A percentile compares a stretch with the other conserved stretches of the same genome.
phyloP scores from a whole-genome alignment of 148 eudicot genomes.

The Heliosperma pusillum region DNA sequence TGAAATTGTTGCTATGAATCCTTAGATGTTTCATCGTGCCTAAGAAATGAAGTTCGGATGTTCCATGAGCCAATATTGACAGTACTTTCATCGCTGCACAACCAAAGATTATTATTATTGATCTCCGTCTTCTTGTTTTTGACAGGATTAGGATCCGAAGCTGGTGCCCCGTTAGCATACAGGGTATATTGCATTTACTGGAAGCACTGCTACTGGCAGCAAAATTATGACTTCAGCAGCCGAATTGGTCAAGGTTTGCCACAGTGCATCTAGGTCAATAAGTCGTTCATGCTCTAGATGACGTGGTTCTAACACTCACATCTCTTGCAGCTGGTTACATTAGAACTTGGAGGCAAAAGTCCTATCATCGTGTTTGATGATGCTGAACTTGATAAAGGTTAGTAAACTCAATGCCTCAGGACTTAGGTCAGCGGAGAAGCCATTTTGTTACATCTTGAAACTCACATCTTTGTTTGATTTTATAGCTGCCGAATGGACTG shows the following conservation, averaged over 20 bases:
- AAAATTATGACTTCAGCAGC: conserved; percentile 94
- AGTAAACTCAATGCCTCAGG: conserved; percentile 19
- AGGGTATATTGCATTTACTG: conserved; percentile 88
- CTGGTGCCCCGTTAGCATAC: conserved; percentile 60
- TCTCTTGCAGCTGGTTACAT: conserved; percentile 75
- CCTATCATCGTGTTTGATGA: conserved; percentile 95
- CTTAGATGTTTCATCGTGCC: not conserved
- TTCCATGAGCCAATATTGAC: not conserved
- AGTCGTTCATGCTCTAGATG: not conserved
- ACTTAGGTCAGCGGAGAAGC: not conserved
- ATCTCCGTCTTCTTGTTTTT: conserved; percentile 15
- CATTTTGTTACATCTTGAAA: not conserved
- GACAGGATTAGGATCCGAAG: conserved; percentile 84
- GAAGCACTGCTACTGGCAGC: conserved; percentile 90
- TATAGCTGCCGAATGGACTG: conserved; percentile 96
- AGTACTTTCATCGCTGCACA: too few species aligned
- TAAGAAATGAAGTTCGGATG: not conserved
- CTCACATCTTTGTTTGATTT: conserved; percentile 9
- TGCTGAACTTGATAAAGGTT: conserved; percentile 88
- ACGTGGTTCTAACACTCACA: conserved; percentile 11
- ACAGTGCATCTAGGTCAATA: not conserved
- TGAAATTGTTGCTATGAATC: too few species aligned
- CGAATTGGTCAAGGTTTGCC: conserved; percentile 69
- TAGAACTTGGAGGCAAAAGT: conserved; percentile 99
- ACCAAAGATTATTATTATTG: not conserved